These are phyloP conservation scores for Magnolia changhungtana DNA, from an alignment of 164 flowering plant species.

Conservation along the genomic window DNA sequence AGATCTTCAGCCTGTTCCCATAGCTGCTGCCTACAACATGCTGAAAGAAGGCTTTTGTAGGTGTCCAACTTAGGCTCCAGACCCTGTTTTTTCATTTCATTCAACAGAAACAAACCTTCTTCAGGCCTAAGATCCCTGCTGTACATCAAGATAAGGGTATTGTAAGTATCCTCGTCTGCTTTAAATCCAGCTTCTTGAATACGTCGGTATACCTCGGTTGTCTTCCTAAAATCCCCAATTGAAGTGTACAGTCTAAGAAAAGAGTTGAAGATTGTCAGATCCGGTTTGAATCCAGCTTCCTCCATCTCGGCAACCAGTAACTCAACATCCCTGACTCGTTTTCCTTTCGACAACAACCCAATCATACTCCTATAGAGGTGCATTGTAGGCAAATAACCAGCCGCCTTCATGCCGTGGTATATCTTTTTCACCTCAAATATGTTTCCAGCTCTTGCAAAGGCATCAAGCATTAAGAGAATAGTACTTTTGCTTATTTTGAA, in stretches of 20 bases:
- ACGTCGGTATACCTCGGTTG: conserved; percentile 53
- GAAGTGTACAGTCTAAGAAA: conserved; percentile 68
- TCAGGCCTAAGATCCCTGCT: conserved; percentile 85
- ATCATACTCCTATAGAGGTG: conserved; percentile 80
- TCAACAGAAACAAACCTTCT: conserved; percentile 70
- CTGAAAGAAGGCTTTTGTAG: conserved; percentile 79
- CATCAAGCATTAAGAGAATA: conserved; percentile 85
- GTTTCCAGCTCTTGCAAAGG: conserved; percentile 74
- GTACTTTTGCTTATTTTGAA: conserved; percentile 88
- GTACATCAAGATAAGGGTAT: conserved; percentile 85
- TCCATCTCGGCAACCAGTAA: conserved; percentile 84
- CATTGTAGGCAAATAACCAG: conserved; percentile 92
- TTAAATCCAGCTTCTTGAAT: conserved; percentile 54
- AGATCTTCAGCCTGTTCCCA: conserved; percentile 74
- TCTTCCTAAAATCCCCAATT: conserved; percentile 66
- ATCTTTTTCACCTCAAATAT: conserved; percentile 91
- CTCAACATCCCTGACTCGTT: conserved; percentile 86
- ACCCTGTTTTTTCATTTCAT: conserved; percentile 60
- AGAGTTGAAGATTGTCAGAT: conserved; percentile 71
- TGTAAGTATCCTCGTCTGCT: conserved; percentile 84
- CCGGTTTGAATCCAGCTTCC: conserved; percentile 84
- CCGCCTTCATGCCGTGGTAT: conserved; percentile 93
- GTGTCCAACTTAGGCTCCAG: conserved; percentile 75
- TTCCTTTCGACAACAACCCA: conserved; percentile 59
- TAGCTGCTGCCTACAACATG: conserved; percentile 66